These are phyloP conservation scores for Suillus subluteus DNA, from an alignment of 768 basidiomycete species.

Conservation along the genomic window DNA sequence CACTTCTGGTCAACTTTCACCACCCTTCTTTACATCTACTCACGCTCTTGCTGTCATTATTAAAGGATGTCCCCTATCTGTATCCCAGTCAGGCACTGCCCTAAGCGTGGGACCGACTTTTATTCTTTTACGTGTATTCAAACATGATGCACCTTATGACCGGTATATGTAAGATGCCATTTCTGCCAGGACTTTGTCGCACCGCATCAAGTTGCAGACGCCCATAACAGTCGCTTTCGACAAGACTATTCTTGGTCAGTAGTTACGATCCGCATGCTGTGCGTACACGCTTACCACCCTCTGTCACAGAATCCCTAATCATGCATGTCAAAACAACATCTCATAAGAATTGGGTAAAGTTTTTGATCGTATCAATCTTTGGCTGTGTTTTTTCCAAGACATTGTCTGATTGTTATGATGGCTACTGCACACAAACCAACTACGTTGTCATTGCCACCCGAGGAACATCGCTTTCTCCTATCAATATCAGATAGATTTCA, in stretches of 20 bases:
- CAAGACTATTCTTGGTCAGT: neutral
- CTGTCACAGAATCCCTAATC: neutral
- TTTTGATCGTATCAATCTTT: neutral
- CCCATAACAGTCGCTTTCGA: neutral
- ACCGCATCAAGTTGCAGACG: neutral
- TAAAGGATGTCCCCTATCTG: neutral
- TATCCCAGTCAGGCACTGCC: neutral
- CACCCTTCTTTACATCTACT: neutral
- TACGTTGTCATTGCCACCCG: neutral
- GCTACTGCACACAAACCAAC: neutral
- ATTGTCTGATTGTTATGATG: neutral
- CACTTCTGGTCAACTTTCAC: neutral
- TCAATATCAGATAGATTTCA: neutral
- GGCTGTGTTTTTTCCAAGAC: neutral
- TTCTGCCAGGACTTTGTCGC: neutral
- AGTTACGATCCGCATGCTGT: neutral
- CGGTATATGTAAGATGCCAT: neutral
- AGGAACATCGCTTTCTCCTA: neutral
- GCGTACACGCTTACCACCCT: neutral
- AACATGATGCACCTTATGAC: neutral
- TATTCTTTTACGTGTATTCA: neutral
- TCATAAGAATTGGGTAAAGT: neutral
- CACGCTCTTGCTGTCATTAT: neutral
- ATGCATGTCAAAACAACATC: neutral
- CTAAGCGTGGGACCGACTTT: too few species aligned